Conservation (phyloP, 371 early-diverging fungal species). For the Apophysomyces ossiformis region DNA sequence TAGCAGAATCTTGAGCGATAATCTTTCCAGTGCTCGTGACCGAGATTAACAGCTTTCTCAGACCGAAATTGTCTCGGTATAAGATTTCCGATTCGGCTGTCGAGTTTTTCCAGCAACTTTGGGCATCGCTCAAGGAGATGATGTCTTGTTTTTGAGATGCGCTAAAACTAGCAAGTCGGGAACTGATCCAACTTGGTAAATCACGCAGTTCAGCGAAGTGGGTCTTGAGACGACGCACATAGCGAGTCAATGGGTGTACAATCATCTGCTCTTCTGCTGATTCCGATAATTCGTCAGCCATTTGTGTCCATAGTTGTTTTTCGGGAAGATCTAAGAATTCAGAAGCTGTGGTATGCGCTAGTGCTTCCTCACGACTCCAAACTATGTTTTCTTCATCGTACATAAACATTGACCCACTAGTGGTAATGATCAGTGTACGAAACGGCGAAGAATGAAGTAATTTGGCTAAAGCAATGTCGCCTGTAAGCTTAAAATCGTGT, state of each 20-base stretch:
- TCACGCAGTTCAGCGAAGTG: constrained; percentile 58
- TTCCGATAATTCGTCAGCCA: constrained; percentile 72
- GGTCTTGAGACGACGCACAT: constrained; percentile 65
- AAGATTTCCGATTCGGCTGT: constrained; percentile 29
- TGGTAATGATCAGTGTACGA: constrained; percentile 45
- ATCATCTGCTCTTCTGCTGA: constrained; percentile 46
- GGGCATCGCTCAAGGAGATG: constrained; percentile 28
- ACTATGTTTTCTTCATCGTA: constrained; percentile 43
- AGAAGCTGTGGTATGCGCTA: constrained; percentile 69
- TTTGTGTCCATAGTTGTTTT: constrained; percentile 73
- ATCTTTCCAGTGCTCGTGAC: constrained; percentile 80
- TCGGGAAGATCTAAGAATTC: constrained; percentile 87
- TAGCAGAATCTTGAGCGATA: constrained; percentile 80
- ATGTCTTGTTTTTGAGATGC: constrained; percentile 21
- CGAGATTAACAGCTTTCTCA: constrained; percentile 84
- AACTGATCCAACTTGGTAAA: constrained; percentile 33
- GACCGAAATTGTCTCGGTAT: constrained; percentile 81
- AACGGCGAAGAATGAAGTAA: constrained; percentile 26
- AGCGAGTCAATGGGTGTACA: constrained; percentile 60
- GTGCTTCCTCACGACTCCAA: constrained; percentile 89
- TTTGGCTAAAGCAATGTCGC: constrained; percentile 40
- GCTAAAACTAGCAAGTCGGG: constrained; percentile 25
- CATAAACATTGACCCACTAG: constrained; percentile 63
- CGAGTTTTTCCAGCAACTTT: constrained; percentile 34
- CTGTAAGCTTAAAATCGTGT: constrained; percentile 48